These are phyloP conservation scores for Pezicula carpinea DNA, from an alignment of 2,329 filamentous ascomycete genomes.

Conservation along the genomic window DNA sequence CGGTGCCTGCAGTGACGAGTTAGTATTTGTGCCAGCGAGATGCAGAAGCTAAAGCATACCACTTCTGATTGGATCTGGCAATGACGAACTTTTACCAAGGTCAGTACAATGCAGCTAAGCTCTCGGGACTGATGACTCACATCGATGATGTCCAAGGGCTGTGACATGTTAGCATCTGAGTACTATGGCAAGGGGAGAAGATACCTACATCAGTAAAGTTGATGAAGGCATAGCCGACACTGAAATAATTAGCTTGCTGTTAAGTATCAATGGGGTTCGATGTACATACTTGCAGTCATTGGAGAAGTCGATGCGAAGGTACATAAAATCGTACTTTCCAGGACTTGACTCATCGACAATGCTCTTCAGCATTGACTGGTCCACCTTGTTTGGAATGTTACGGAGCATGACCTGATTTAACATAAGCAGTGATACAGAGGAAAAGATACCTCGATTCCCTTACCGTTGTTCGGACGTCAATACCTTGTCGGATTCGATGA, in stretches of 20 bases:
- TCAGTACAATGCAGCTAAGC: constrained; percentile 20
- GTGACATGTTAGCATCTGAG: constrained; percentile 32
- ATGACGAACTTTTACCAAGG: constrained; percentile 58
- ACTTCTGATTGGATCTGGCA: constrained; percentile 64
- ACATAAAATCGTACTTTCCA: constrained; percentile 91
- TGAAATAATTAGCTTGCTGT: constrained; percentile 39
- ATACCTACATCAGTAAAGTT: constrained; percentile 76
- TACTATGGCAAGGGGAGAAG: not conserved
- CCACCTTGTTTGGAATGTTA: constrained; percentile 89
- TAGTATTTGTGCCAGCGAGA: not conserved
- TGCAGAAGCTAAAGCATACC: constrained; percentile 41
- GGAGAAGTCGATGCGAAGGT: constrained; percentile 83
- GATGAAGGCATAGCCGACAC: constrained; percentile 95
- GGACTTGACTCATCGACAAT: constrained; percentile 75
- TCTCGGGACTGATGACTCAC: constrained; percentile 32
- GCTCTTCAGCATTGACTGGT: constrained; percentile 69
- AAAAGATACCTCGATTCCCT: constrained; percentile 10
- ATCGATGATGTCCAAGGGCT: constrained; percentile 70
- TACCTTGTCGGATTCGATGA: constrained; percentile 55
- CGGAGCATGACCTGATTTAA: constrained; percentile 75
- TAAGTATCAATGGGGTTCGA: not conserved
- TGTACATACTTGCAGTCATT: constrained; percentile 74
- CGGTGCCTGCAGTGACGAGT: constrained; percentile 54
- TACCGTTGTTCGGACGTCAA: constrained; percentile 73
- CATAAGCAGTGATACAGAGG: constrained; percentile 6